A percentile compares a stretch with the other conserved stretches of the same genome.
These are phyloP conservation scores for Termitomyces sp. DNA, from an alignment of 768 basidiomycete genomes.

Conservation along the genomic window DNA sequence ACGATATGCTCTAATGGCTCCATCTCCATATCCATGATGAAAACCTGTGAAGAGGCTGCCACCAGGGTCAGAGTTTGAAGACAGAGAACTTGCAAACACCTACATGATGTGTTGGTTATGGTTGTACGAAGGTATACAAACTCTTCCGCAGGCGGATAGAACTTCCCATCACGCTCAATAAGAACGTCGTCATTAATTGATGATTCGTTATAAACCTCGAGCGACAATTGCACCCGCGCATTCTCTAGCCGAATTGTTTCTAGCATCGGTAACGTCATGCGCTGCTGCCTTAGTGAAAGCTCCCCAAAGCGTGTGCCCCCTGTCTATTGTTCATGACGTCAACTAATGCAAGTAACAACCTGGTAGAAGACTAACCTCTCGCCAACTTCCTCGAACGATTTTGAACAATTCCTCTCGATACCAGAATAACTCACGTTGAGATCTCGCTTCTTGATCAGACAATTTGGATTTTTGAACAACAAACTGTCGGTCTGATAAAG, in stretches of 20 bases:
- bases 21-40: slow-evolving; percentile 47
- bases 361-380: slow-evolving; percentile 56
- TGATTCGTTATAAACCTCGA: slow-evolving; percentile 28
- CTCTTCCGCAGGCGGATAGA: slow-evolving; percentile 48
- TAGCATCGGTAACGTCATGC: slow-evolving; percentile 76
- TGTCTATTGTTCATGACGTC: slow-evolving; percentile 39
- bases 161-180: slow-evolving; percentile 33
- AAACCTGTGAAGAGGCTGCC: slow-evolving; percentile 45
- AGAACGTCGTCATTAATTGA: slow-evolving; percentile 16
- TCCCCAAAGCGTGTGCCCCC: slow-evolving; percentile 74
- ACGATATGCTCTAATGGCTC: slow-evolving; percentile 63
- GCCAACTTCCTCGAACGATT: slow-evolving; percentile 68
- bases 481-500: slow-evolving; percentile 85
- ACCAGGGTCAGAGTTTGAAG: background rate
- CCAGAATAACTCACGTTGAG: slow-evolving; percentile 88
- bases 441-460: slow-evolving; percentile 49
- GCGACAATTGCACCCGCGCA: slow-evolving; percentile 50
- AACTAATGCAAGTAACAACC: background rate
- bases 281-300: slow-evolving; percentile 71
- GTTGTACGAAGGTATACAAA: slow-evolving; percentile 55
- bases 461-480: slow-evolving; percentile 73
- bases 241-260: slow-evolving; percentile 68
- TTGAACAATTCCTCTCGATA: slow-evolving; percentile 86
- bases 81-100: slow-evolving; percentile 21
- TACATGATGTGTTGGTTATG: slow-evolving; percentile 66